Conservation (phyloP, 2,329 filamentous ascomycete genomes). For the Neofusicoccum parvum region DNA sequence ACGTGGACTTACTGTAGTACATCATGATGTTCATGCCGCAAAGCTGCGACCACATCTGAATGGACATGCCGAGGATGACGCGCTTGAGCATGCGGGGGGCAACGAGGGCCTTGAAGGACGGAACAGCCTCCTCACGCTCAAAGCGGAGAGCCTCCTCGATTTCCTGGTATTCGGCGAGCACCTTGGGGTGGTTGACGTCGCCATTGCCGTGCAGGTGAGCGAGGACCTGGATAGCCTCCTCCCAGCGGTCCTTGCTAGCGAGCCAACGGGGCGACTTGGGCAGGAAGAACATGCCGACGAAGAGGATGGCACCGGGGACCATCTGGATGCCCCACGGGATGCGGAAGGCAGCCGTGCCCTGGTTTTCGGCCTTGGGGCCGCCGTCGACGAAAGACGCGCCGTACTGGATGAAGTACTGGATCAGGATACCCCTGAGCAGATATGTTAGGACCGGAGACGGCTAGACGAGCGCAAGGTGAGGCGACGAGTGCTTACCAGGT, state of each 20-base stretch:
- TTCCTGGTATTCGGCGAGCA: slow-evolving; percentile 60
- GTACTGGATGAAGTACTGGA: slow-evolving; percentile 66
- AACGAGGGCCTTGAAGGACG: slow-evolving; percentile 48
- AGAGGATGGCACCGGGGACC: slow-evolving; percentile 31
- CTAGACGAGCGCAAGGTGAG: accelerated
- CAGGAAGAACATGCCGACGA: slow-evolving; percentile 58
- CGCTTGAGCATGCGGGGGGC: slow-evolving; percentile 52
- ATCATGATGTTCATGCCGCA: slow-evolving; percentile 62
- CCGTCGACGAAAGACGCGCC: slow-evolving; percentile 54
- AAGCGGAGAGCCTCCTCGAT: slow-evolving; percentile 50
- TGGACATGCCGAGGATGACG: slow-evolving; percentile 53
- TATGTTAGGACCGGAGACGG: neutral
- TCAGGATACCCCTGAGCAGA: slow-evolving; percentile 56
- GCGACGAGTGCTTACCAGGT: slow-evolving; percentile 51
- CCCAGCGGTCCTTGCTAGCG: slow-evolving; percentile 62
- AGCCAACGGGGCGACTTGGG: slow-evolving; percentile 67
- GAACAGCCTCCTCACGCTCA: slow-evolving; percentile 42
- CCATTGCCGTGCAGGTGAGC: slow-evolving; percentile 57
- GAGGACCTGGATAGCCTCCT: slow-evolving; percentile 49
- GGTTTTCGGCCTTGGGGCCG: slow-evolving; percentile 31
- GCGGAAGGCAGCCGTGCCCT: slow-evolving; percentile 58
- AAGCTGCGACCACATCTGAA: slow-evolving; percentile 59
- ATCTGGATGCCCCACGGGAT: slow-evolving; percentile 66
- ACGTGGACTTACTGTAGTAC: slow-evolving; percentile 26
- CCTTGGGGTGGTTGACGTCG: slow-evolving; percentile 54